Evolutionary conservation across 208 protist species (phyloP), one percentile per base, ranked within the genome.

Genomic region (Trypanosoma lewisi): DNA sequence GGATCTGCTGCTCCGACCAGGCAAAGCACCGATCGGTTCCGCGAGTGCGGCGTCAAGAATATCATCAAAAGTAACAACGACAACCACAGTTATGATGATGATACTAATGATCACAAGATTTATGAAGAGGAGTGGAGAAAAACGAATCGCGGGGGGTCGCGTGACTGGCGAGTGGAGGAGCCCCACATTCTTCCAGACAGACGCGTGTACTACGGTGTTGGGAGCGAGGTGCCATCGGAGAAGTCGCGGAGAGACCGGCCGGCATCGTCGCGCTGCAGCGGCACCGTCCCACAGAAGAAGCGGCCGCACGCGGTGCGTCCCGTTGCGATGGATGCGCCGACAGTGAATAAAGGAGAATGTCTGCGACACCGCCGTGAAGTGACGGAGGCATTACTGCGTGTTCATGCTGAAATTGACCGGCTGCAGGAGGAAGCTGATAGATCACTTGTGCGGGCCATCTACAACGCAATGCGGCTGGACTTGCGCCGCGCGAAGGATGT

Each of bases 401-500:
- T 89, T 16, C 77, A 82, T 57, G 67, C 80, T n/a, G 82, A 80
- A 61, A 69, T 87, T 17, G 47, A 52, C 0, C 75, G 85, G 36
- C 16, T 94, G 30, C 65, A 80, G 25, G 67, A 73, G 41, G 77
- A 58, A 58, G 78, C 23, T 53, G 75, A 37, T 74, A 80, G 41
- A 82, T 89, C 36, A 2, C 21, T 70, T 72, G 25, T 52, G 16
- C 33, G 64, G 27, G 68, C 78, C 54, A 39, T 91, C 31, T 47
- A 49, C 16, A 66, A 82, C 27, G 78, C 87, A 16, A 94, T 94
- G 87, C 80, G 84, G 45, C 63, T 73, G 12, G 87, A 94, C 72
- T 82, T 80, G 14, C 82, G 87, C 9, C 62, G 78, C 28, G 71
- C 72, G 21, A 76, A 65, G 52, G 78, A 84, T 37, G 44, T 57